Percentiles rank a stretch among this genome's conserved stretches.
Conservation (phyloP, 108 stramenopile species). For the Cylindrotheca fusiformis region DNA sequence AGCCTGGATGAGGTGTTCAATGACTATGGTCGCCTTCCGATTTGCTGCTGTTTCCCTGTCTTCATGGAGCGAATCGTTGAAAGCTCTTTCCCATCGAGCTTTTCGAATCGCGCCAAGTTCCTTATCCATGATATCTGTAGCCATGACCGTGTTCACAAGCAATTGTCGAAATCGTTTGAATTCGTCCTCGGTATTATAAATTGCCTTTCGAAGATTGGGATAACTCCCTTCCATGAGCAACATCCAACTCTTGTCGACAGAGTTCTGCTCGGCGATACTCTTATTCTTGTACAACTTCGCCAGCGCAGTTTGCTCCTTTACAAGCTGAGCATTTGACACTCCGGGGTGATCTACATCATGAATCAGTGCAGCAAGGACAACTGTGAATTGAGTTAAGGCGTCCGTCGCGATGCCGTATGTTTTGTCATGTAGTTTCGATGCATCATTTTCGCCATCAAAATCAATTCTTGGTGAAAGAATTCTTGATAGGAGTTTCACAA, state of each 20-base stretch:
- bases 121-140: slow-evolving; percentile 22
- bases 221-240: slow-evolving; percentile 38
- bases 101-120: slow-evolving; percentile 12
- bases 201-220: slow-evolving; percentile 1
- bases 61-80: not conserved
- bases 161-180: slow-evolving; percentile 13
- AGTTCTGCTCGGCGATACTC: slow-evolving; percentile 48
- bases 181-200: slow-evolving; percentile 9
- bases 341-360: slow-evolving; percentile 26
- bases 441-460: slow-evolving; percentile 17
- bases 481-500: slow-evolving; percentile 6
- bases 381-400: slow-evolving; percentile 13
- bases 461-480: slow-evolving; percentile 9
- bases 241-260: slow-evolving; percentile 40
- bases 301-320: slow-evolving; percentile 44
- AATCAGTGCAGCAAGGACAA: slow-evolving; percentile 14
- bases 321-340: slow-evolving; percentile 40
- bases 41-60: not conserved
- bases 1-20: slow-evolving; percentile 22
- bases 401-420: slow-evolving; percentile 16
- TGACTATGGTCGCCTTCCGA: slow-evolving; percentile 20
- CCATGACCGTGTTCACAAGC: slow-evolving; percentile 23
- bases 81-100: slow-evolving; percentile 24
- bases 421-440: not conserved
- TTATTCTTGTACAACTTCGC: slow-evolving; percentile 40